Percentiles rank a stretch among this genome's conserved stretches.
Conservation (phyloP, 2,329 filamentous ascomycete genomes). For the Cadophora gregata region DNA sequence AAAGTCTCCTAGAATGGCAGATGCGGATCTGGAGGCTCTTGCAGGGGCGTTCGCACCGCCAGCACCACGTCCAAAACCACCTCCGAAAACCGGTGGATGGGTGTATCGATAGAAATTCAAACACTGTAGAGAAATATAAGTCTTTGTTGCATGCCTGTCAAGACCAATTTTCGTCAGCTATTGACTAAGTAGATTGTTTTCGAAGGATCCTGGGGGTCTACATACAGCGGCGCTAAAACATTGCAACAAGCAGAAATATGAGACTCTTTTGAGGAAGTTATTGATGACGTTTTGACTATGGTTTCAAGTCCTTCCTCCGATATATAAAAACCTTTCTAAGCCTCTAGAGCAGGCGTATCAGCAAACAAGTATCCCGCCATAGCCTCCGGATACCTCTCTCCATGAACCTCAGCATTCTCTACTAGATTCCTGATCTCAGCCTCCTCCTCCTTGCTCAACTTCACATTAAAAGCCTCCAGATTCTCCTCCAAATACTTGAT, state of each 20-base stretch:
- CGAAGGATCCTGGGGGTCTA: too few species aligned
- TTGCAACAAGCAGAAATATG: too few species aligned
- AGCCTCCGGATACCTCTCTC: conserved; percentile 21
- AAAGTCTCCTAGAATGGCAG: neutral
- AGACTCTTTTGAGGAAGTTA: too few species aligned
- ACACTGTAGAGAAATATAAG: too few species aligned
- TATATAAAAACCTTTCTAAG: neutral
- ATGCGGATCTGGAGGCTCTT: neutral
- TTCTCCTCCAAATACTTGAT: conserved; percentile 56
- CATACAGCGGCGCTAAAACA: too few species aligned
- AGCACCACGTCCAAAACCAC: neutral
- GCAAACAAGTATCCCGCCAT: conserved; percentile 29
- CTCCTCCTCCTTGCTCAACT: conserved; percentile 47
- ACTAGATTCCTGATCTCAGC: conserved; percentile 46
- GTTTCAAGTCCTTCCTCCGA: too few species aligned
- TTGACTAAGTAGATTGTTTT: too few species aligned
- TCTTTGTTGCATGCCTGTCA: too few species aligned
- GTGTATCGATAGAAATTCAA: neutral
- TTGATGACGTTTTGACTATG: too few species aligned
- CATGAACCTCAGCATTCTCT: conserved; percentile 40
- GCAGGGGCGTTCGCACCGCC: neutral
- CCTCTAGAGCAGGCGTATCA: conserved; percentile 32
- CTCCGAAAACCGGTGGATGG: neutral
- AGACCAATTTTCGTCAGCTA: neutral
- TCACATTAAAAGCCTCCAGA: conserved; percentile 43